phyloP scores from a whole-genome alignment of 805 yeast species.

The Ogataea sp. region DNA sequence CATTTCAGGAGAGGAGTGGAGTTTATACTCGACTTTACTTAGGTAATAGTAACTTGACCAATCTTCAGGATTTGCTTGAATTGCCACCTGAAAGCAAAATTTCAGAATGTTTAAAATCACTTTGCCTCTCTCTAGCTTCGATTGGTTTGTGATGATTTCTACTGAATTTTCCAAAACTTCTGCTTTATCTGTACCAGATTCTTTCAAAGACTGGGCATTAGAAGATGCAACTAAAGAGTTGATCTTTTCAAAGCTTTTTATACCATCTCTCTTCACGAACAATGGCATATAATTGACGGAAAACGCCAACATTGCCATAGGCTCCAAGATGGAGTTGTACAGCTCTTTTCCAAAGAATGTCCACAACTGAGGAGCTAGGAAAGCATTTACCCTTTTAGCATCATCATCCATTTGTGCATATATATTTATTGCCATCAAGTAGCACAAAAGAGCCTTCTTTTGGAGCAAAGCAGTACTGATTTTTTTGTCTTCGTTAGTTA shows the following conservation, averaged over 20 bases:
- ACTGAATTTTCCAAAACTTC: too few species aligned
- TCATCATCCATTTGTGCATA: constrained; percentile 16
- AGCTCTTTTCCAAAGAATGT: constrained; percentile 48
- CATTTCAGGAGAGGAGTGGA: constrained; percentile 16
- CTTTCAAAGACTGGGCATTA: too few species aligned
- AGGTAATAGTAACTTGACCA: constrained; percentile 59
- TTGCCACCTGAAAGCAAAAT: constrained; percentile 39
- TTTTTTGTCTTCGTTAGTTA: constrained; percentile 56
- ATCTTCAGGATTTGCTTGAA: constrained; percentile 32
- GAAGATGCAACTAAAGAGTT: too few species aligned
- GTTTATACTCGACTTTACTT: constrained; percentile 51
- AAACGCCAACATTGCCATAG: constrained; percentile 59
- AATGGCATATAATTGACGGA: constrained; percentile 30
- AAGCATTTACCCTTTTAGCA: constrained; percentile 17
- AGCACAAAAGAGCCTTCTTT: constrained; percentile 63
- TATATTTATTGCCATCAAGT: constrained; percentile 59
- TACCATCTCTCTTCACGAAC: constrained; percentile 19
- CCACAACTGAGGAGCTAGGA: constrained; percentile 39
- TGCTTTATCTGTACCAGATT: too few species aligned
- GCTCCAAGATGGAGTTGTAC: constrained; percentile 49
- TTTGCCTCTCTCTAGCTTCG: too few species aligned
- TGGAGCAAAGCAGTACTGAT: constrained; percentile 54
- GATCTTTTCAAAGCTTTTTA: constrained; percentile 16
- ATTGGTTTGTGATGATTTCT: too few species aligned
- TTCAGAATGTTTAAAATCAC: constrained; percentile 32